phyloP scores from a whole-genome alignment of 805 yeast species.

The Candida endomychidarum region DNA sequence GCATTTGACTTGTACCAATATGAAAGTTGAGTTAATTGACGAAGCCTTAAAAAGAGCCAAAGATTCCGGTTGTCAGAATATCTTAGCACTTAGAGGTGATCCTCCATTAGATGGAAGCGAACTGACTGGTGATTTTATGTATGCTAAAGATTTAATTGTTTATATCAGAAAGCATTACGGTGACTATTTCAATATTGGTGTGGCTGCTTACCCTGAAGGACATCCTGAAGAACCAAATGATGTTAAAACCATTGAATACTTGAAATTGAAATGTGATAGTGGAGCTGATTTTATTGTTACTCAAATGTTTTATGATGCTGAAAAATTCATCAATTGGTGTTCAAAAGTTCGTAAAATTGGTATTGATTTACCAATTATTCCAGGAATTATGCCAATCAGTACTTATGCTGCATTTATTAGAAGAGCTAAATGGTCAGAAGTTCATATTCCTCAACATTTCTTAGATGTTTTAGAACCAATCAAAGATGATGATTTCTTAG shows the following conservation, averaged over 20 bases:
- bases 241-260: conserved; percentile 50
- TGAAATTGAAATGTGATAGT: conserved; percentile 87
- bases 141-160: conserved; percentile 81
- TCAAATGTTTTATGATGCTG: conserved; percentile 96
- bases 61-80: conserved; percentile 91
- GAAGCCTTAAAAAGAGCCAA: conserved; percentile 83
- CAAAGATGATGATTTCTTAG: conserved; percentile 86
- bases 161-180: conserved; percentile 80
- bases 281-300: conserved; percentile 95
- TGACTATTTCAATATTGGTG: conserved; percentile 89
- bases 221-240: conserved; percentile 80
- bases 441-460: conserved; percentile 74
- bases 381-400: conserved; percentile 99
- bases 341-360: conserved; percentile 65
- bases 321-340: conserved; percentile 83
- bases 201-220: conserved; percentile 97
- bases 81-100: conserved; percentile 92
- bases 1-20: conserved; percentile 97
- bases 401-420: conserved; percentile 90
- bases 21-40: conserved; percentile 80
- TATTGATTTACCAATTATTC: conserved; percentile 82
- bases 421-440: conserved; percentile 93
- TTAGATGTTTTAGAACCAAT: conserved; percentile 70
- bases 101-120: conserved; percentile 79
- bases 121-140: conserved; percentile 78